phyloP scores from a whole-genome alignment of 345 rosid species.

The Bruguiera sexangula region DNA sequence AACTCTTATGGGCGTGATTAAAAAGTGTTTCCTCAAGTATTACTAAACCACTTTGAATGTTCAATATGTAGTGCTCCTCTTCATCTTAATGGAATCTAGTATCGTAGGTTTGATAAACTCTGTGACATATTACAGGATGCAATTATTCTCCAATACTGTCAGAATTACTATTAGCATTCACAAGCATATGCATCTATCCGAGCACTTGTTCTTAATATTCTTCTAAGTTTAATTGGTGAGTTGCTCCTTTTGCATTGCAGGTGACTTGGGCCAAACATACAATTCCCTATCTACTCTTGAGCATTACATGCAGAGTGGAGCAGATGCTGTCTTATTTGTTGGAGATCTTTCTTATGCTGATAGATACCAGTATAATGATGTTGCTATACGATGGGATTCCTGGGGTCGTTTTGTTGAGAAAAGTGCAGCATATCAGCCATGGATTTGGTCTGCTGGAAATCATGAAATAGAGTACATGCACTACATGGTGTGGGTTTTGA shows the following conservation, averaged over 20 bases:
- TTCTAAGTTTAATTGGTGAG: not conserved
- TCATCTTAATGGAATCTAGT: no score
- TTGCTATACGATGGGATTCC: conserved; percentile 83
- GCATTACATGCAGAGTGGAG: conserved; percentile 83
- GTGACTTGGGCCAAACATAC: conserved; percentile 94
- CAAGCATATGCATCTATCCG: not conserved
- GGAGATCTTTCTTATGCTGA: conserved; percentile 98
- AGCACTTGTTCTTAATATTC: conserved; percentile 1
- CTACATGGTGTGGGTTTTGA: conserved; percentile 57
- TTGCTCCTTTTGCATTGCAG: conserved; percentile 35
- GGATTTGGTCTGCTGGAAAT: conserved; percentile 96
- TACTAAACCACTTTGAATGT: no score
- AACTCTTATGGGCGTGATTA: not conserved
- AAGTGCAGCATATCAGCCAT: conserved; percentile 90
- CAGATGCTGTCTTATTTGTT: conserved; percentile 72
- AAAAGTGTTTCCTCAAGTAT: not conserved
- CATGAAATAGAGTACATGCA: conserved; percentile 93
- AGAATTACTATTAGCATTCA: not conserved
- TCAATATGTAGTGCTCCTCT: not conserved
- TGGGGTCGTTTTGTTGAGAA: conserved; percentile 91
- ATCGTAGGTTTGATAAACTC: no score
- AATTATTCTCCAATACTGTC: no score
- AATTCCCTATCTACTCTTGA: conserved; percentile 88
- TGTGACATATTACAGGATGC: no score
- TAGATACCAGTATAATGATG: conserved; percentile 70